phyloP scores from a whole-genome alignment of 208 protist genomes.

The Crithidia sp. region DNA sequence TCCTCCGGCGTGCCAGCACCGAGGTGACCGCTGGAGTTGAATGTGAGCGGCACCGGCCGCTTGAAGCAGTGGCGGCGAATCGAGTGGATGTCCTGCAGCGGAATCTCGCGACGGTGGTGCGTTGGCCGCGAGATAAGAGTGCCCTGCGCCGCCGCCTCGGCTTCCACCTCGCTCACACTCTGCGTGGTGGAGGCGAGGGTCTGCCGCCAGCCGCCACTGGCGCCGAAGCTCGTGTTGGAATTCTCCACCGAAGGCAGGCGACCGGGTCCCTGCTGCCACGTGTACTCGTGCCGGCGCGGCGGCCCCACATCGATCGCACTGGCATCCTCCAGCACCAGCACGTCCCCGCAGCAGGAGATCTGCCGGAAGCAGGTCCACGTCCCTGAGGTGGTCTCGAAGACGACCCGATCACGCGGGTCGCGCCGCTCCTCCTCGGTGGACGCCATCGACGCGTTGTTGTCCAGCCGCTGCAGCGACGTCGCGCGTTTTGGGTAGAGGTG shows the following conservation, averaged over 20 bases:
- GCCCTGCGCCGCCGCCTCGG: not conserved
- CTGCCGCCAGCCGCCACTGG: not conserved
- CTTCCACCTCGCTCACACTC: not conserved
- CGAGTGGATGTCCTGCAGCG: slow-evolving; percentile 30
- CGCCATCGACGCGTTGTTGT: not conserved
- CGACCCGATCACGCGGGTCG: slow-evolving; percentile 7
- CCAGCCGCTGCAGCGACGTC: slow-evolving; percentile 4
- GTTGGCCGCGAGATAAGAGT: not conserved
- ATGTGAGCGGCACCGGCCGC: slow-evolving; percentile 31
- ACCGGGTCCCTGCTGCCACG: slow-evolving; percentile 31
- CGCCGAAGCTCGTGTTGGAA: slow-evolving; percentile 7
- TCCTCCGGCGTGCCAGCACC: not conserved
- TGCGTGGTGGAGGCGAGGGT: slow-evolving; percentile 7
- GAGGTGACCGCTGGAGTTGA: slow-evolving; percentile 20
- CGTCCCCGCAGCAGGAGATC: slow-evolving; percentile 22
- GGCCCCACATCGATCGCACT: slow-evolving; percentile 15
- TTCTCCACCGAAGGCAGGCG: slow-evolving; percentile 2
- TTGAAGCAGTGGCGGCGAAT: slow-evolving; percentile 43
- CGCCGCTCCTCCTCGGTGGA: slow-evolving; percentile 8
- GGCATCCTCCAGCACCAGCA: slow-evolving; percentile 24
- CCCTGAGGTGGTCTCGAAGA: slow-evolving; percentile 5
- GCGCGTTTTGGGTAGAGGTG: slow-evolving; percentile 9
- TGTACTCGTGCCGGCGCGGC: slow-evolving; percentile 23
- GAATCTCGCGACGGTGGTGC: slow-evolving; percentile 32
- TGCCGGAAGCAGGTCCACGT: slow-evolving; percentile 30